A percentile compares a stretch with the other conserved stretches of the same genome.
These are phyloP conservation scores for Vitis riparia DNA, from an alignment of 164 flowering plant species.

Conservation along the genomic window DNA sequence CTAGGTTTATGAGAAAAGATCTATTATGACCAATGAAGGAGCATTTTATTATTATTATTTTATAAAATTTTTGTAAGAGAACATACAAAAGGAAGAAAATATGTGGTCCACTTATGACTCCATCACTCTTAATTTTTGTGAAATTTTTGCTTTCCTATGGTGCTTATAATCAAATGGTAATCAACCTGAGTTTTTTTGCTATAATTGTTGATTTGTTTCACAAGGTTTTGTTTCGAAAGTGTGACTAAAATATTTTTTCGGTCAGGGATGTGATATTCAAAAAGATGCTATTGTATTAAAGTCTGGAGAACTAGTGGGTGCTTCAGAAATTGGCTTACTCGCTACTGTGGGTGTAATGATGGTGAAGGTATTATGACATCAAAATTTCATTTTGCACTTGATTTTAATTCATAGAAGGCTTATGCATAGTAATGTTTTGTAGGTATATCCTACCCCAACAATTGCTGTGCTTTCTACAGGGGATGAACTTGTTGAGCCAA, in stretches of 20 bases:
- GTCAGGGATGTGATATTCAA: conserved; percentile 86
- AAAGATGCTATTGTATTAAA: conserved; percentile 60
- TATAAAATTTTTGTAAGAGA: too few relatives aligned
- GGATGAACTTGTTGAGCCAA: conserved; percentile 93
- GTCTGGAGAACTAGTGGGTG: conserved; percentile 70
- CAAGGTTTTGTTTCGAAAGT: background rate
- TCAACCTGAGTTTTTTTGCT: background rate
- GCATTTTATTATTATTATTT: too few relatives aligned
- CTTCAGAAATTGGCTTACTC: conserved; percentile 88
- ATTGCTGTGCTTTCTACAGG: conserved; percentile 97
- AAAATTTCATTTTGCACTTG: background rate
- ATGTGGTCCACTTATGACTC: too few relatives aligned
- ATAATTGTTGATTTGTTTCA: background rate
- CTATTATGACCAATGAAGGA: too few relatives aligned
- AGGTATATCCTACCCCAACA: conserved; percentile 80
- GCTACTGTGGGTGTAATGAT: conserved; percentile 70
- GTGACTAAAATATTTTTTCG: conserved; percentile 7
- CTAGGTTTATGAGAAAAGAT: too few relatives aligned
- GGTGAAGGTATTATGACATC: conserved; percentile 63
- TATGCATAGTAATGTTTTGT: conserved; percentile 10
- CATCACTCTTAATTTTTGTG: background rate
- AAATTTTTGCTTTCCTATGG: background rate
- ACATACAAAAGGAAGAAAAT: too few relatives aligned
- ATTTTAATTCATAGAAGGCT: background rate
- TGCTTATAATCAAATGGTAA: background rate